A percentile compares a stretch with the other conserved stretches of the same genome.
Conservation (phyloP, 23 red algal species). For the Gracilaria vermiculophylla region DNA sequence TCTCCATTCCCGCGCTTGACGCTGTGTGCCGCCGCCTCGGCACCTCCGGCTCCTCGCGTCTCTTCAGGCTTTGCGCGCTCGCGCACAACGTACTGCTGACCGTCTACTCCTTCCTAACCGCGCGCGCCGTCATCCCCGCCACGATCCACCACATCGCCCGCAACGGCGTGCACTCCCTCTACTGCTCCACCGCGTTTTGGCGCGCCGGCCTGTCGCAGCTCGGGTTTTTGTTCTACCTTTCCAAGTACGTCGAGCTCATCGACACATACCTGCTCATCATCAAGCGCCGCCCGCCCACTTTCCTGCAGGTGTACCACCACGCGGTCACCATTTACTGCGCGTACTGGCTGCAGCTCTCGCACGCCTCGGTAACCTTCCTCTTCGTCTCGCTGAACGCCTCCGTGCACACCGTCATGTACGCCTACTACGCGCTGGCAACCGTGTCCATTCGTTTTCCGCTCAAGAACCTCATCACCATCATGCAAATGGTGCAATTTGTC, state of each 20-base stretch:
- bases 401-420: slow-evolving; percentile 77
- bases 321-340: slow-evolving; percentile 52
- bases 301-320: slow-evolving; percentile 77
- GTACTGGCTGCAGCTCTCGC: slow-evolving; percentile 41
- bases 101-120: slow-evolving; percentile 29
- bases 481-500: slow-evolving; percentile 73
- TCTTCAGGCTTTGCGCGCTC: slow-evolving; percentile 27
- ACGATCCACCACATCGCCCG: slow-evolving; percentile 27
- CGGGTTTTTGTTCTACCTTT: slow-evolving; percentile 92
- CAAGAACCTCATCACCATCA: slow-evolving; percentile 59
- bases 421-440: slow-evolving; percentile 66
- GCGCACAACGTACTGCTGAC: slow-evolving; percentile 46
- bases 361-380: slow-evolving; percentile 60
- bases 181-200: slow-evolving; percentile 48
- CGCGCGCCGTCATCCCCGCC: slow-evolving; percentile 12
- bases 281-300: slow-evolving; percentile 52
- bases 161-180: slow-evolving; percentile 29
- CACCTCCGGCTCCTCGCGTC: slow-evolving; percentile 43
- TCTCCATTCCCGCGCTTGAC: slow-evolving; percentile 19
- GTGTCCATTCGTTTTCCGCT: slow-evolving; percentile 30
- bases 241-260: slow-evolving; percentile 88
- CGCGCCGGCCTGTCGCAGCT: slow-evolving; percentile 47
- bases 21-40: slow-evolving; percentile 20
- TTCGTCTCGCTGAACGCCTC: slow-evolving; percentile 62
- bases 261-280: slow-evolving; percentile 85